Evolutionary conservation across 2,329 filamentous ascomycete species (phyloP).

Genomic region (Colletotrichum tabaci): DNA sequence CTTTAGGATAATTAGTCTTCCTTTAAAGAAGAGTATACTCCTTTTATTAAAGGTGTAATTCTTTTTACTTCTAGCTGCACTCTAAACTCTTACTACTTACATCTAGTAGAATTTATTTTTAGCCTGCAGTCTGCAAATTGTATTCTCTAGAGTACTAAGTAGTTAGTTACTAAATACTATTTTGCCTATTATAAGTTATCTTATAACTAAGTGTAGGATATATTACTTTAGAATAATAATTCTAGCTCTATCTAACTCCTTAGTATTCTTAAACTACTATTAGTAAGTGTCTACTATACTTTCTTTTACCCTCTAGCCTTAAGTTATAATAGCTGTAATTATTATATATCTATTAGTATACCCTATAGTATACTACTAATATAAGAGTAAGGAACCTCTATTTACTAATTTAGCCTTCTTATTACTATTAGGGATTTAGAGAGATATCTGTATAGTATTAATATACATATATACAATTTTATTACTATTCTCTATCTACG

Average conservation of each 20-base stretch:
- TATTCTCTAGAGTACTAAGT: neutral
- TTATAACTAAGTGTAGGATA: neutral
- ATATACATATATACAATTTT: neutral
- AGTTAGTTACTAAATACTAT: neutral
- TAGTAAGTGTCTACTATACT: too few species aligned
- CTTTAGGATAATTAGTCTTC: neutral
- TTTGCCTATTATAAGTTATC: neutral
- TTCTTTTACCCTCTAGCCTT: too few species aligned
- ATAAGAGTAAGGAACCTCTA: neutral
- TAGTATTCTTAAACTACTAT: too few species aligned
- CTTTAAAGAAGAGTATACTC: neutral
- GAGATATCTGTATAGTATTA: neutral
- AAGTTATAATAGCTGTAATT: too few species aligned
- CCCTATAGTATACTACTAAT: neutral
- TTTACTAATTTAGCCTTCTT: neutral
- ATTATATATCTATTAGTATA: constrained; percentile 43
- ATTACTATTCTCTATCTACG: neutral
- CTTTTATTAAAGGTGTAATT: too few species aligned
- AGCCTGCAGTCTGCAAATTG: neutral
- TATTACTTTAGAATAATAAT: neutral
- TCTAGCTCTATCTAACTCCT: too few species aligned
- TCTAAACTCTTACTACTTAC: neutral
- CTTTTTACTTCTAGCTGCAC: too few species aligned
- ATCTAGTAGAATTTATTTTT: neutral
- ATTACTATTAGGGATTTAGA: neutral